Conservation (phyloP, 345 rosid genomes). For the Eucalyptus polybractea region DNA sequence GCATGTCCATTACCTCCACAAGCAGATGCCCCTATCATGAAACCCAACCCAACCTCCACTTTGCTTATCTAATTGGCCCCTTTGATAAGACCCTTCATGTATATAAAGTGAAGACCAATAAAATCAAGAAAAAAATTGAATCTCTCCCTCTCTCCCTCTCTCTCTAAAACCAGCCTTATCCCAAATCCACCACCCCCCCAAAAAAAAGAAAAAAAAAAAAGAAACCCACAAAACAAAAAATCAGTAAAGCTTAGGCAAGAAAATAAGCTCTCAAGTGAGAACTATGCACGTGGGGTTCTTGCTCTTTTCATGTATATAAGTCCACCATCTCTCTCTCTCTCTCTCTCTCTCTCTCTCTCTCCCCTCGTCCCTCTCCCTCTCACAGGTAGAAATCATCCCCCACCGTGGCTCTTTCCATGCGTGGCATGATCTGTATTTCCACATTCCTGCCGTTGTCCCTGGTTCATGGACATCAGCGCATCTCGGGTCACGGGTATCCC, state of each 20-base stretch:
- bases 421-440: background rate
- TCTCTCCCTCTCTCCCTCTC: background rate
- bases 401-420: background rate
- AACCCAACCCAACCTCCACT: background rate
- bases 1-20: background rate
- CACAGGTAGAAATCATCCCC: background rate
- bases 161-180: background rate
- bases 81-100: constrained; percentile 6
- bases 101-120: background rate
- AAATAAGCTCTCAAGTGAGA: background rate
- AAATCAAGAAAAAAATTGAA: background rate
- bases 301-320: background rate
- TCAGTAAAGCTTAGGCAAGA: background rate
- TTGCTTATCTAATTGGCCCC: constrained; percentile 6
- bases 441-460: background rate
- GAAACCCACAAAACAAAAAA: background rate
- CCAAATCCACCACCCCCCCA: fast-evolving
- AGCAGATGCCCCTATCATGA: constrained; percentile 10
- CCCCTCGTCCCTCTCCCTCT: background rate
- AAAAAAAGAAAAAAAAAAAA: background rate
- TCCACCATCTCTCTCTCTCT: background rate
- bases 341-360: background rate
- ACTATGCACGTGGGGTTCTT: constrained; percentile 4
- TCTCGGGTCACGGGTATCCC: background rate
- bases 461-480: background rate